Evolutionary conservation across 1,139 yeast genomes (phyloP).

Genomic region (Kodamaea alishanica): DNA sequence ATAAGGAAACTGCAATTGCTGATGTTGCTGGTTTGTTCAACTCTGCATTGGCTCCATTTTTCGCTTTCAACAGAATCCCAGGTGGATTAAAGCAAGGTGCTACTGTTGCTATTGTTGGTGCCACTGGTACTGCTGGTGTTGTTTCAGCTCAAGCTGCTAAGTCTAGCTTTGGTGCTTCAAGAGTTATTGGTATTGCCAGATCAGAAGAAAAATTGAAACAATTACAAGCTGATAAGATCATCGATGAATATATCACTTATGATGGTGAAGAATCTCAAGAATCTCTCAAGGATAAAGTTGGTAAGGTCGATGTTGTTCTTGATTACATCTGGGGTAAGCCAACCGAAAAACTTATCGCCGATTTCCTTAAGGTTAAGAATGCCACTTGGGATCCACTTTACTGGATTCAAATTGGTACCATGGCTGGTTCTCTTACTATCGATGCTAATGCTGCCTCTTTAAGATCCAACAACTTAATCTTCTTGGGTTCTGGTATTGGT

Average conservation of each 20-base stretch:
- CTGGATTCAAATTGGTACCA: slow-evolving; percentile 22
- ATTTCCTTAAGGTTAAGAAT: slow-evolving; percentile 4
- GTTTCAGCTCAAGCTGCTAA: slow-evolving; percentile 17
- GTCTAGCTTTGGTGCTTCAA: slow-evolving; percentile 12
- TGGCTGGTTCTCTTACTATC: slow-evolving; percentile 15
- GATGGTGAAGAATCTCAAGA: slow-evolving; percentile 6
- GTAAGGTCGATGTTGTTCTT: slow-evolving; percentile 13
- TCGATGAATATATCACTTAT: slow-evolving; percentile 10
- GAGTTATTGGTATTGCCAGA: slow-evolving; percentile 16
- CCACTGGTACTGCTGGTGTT: slow-evolving; percentile 18
- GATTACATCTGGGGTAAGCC: slow-evolving; percentile 14
- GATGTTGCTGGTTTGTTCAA: slow-evolving; percentile 15
- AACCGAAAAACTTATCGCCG: slow-evolving; percentile 8
- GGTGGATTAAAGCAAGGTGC: slow-evolving; percentile 9
- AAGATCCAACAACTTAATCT: slow-evolving; percentile 17
- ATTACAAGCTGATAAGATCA: slow-evolving; percentile 9
- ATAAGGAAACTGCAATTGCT: slow-evolving; percentile 8
- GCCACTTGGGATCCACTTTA: slow-evolving; percentile 9
- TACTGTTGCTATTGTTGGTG: slow-evolving; percentile 17
- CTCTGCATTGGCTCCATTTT: slow-evolving; percentile 12
- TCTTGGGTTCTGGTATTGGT: slow-evolving; percentile 23
- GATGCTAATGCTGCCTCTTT: slow-evolving; percentile 13
- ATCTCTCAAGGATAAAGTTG: slow-evolving; percentile 3
- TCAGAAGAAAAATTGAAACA: slow-evolving; percentile 7
- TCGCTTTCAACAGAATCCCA: slow-evolving; percentile 12